Evolutionary conservation across 148 eudicot species (phyloP), one percentile per base, ranked within the genome.

Genomic region (Arctostaphylos glauca): DNA sequence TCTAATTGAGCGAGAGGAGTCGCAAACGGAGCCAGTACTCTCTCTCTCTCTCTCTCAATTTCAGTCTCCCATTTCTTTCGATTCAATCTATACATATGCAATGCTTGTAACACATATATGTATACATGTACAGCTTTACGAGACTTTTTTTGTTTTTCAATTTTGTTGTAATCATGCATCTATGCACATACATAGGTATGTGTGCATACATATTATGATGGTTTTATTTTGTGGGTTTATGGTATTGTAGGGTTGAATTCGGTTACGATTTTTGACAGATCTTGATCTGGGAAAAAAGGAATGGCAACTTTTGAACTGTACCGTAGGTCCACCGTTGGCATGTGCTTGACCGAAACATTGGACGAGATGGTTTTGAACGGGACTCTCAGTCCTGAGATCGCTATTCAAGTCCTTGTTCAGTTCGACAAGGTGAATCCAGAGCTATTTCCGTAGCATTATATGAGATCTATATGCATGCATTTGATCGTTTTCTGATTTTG

Each of bases 281-380:
- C 86, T 76, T 41, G 83, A 64, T 50, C 25, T 9, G 9, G 41
- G 56, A 71, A 82, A 44, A 83, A 23, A 78, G 47, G 66, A 79
- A 94, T 95, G 98, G 98, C 98, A 56, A 95, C 98, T 3, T 94
- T 95, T 76, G 98, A 95, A 85, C 86, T 95, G 56, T 95, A 95
- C 72, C 86, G 98, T 72, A 89, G 96, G 84, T 95, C 98, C 48
- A 95, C 98, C 46, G 94, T 95, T 9, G 98, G 98, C 14, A 92
- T 95, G 98, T 94, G 98, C 82, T 87, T 95, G 90, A 95, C 98
- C 1, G 98, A 95, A 83, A 95, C 98, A 3, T 82, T 95, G 80
- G 98, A 95, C 85, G 96, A 95, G 85, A 94, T 95, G 98, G 98
- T 95, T 79, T 90, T 90, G 13, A 87, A 59, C 80, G 95, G 95